Conservation (phyloP, 768 basidiomycete species). For the Lactarius vividus region DNA sequence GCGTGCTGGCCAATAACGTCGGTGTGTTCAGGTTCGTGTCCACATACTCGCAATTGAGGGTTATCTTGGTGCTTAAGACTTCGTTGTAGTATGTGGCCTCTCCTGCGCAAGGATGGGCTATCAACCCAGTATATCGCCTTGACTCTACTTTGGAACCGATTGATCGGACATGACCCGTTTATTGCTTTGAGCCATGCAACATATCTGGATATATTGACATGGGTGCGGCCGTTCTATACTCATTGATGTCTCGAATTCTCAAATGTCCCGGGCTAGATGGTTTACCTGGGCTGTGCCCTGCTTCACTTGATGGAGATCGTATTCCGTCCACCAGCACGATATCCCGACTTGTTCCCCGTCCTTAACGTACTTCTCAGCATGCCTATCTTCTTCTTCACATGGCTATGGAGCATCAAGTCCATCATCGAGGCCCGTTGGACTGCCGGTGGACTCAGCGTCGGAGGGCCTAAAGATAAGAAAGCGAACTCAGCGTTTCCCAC, state of each 20-base stretch:
- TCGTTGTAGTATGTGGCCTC: slow-evolving; percentile 83
- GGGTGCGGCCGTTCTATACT: slow-evolving; percentile 39
- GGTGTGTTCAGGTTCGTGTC: slow-evolving; percentile 77
- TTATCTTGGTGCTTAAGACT: neutral
- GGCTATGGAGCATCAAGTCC: slow-evolving; percentile 87
- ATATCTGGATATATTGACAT: slow-evolving; percentile 51
- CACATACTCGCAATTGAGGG: neutral
- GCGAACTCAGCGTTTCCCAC: neutral
- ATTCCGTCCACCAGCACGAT: slow-evolving; percentile 63
- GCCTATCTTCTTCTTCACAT: slow-evolving; percentile 76
- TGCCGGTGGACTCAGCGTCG: slow-evolving; percentile 48
- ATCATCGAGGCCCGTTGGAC: slow-evolving; percentile 82
- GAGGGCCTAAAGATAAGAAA: slow-evolving; percentile 15
- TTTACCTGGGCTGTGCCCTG: slow-evolving; percentile 51
- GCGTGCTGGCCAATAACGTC: slow-evolving; percentile 74
- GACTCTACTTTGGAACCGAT: slow-evolving; percentile 74
- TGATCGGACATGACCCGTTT: slow-evolving; percentile 72
- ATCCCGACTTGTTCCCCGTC: slow-evolving; percentile 84
- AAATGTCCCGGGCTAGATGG: slow-evolving; percentile 37
- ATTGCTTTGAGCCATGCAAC: slow-evolving; percentile 44
- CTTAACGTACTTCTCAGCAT: slow-evolving; percentile 81
- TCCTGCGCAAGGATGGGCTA: slow-evolving; percentile 76
- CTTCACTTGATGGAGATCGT: slow-evolving; percentile 67
- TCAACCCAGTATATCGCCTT: slow-evolving; percentile 69
- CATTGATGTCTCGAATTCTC: neutral